phyloP scores from a whole-genome alignment of 2,329 filamentous ascomycete genomes.

The Gnomoniopsis smithogilvyi region DNA sequence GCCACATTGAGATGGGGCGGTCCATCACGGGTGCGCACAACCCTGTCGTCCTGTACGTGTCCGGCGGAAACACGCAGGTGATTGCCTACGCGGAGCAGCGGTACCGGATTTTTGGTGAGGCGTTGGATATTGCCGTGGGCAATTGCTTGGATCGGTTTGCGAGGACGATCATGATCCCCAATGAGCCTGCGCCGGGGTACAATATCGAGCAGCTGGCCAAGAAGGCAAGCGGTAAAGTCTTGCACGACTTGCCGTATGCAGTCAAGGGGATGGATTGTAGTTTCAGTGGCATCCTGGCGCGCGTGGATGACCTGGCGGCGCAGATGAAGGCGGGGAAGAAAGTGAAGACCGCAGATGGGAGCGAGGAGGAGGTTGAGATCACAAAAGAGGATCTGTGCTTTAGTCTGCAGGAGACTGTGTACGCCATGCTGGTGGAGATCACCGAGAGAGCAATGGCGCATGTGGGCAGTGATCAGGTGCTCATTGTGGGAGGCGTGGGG shows the following conservation, averaged over 20 bases:
- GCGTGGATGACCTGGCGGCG: constrained; percentile 75
- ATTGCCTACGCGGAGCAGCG: constrained; percentile 67
- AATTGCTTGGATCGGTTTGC: constrained; percentile 98
- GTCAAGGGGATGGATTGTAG: constrained; percentile 99
- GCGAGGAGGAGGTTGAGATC: constrained; percentile 42
- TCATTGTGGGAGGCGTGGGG: constrained; percentile 94
- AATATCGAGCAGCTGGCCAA: constrained; percentile 94
- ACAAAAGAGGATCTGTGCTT: constrained; percentile 89
- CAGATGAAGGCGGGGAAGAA: constrained; percentile 51
- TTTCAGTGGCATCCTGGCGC: constrained; percentile 87
- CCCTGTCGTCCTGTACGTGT: constrained; percentile 89
- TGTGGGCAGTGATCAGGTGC: constrained; percentile 83
- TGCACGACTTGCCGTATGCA: constrained; percentile 89
- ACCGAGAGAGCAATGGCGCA: constrained; percentile 98
- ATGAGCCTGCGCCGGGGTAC: constrained; percentile 94
- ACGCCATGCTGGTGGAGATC: constrained; percentile 96
- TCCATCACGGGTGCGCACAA: constrained; percentile 87
- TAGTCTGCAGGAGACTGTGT: constrained; percentile 91
- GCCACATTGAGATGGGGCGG: constrained; percentile 98
- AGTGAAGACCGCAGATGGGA: constrained; percentile 40
- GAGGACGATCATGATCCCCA: constrained; percentile 83
- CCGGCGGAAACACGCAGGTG: constrained; percentile 59
- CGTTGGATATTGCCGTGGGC: constrained; percentile 93
- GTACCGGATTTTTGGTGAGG: constrained; percentile 97
- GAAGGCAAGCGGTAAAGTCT: constrained; percentile 57